Evolutionary conservation across 441 rosid species (phyloP).

Genomic region (Cnidoscolus chayamansa): DNA sequence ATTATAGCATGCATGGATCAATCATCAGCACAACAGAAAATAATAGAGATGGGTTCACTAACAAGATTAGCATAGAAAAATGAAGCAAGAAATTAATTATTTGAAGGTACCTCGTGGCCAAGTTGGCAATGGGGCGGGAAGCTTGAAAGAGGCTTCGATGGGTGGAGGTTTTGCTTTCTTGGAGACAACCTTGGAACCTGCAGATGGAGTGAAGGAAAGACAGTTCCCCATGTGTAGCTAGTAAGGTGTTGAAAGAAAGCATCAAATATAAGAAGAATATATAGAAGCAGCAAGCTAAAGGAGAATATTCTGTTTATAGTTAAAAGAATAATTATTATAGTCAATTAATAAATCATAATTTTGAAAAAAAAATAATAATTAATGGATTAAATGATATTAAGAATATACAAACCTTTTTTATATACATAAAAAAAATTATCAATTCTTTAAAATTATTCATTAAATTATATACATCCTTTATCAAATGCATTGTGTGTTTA

Average conservation of each 20-base stretch:
- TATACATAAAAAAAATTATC: no score
- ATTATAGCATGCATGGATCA: neutral
- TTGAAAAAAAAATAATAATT: no score
- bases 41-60: neutral
- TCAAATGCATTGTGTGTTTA: no score
- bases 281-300: neutral
- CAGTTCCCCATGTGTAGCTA: constrained; percentile 55
- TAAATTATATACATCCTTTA: no score
- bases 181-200: constrained; percentile 15
- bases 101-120: constrained; percentile 50
- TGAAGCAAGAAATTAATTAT: neutral
- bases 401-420: no score
- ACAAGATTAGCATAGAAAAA: neutral
- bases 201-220: constrained; percentile 4
- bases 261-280: neutral
- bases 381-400: no score
- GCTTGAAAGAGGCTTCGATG: constrained; percentile 46
- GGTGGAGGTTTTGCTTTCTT: constrained; percentile 35
- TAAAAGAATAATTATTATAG: no score
- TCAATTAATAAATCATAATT: no score
- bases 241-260: neutral
- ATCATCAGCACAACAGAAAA: no score
- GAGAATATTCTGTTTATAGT: neutral
- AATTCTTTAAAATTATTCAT: no score
- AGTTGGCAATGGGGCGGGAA: constrained; percentile 66